Conservation (phyloP, 805 yeast genomes). For the Schizosaccharomyces lindneri region DNA sequence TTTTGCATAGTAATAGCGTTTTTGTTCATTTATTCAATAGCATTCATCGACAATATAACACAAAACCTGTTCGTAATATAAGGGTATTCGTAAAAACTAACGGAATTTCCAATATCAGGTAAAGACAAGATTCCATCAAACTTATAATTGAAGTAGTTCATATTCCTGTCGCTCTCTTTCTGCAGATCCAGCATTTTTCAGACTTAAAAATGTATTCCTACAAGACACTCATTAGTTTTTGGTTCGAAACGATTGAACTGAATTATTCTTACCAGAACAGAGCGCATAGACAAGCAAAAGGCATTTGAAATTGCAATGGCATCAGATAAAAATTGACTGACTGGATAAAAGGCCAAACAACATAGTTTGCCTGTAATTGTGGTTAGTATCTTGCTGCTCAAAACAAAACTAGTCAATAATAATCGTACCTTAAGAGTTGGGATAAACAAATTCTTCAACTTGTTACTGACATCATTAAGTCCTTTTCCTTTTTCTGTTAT, state of each 20-base stretch:
- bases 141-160: neutral
- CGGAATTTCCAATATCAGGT: too few species aligned
- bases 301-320: conserved; percentile 2
- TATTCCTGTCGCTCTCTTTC: neutral
- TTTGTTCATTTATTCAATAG: too few species aligned
- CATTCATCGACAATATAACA: too few species aligned
- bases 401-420: too few species aligned
- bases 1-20: too few species aligned
- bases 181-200: neutral
- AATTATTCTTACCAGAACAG: neutral
- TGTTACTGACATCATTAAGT: neutral
- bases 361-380: neutral
- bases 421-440: neutral
- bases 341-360: neutral
- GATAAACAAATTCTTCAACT: neutral
- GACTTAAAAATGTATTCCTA: neutral
- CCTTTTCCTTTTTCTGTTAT: neutral
- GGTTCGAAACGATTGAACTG: neutral
- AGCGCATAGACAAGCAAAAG: neutral
- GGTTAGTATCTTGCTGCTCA: neutral
- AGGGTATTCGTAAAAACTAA: too few species aligned
- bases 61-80: too few species aligned
- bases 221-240: neutral
- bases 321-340: neutral
- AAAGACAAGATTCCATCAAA: too few species aligned